Base-by-base conservation (phyloP, 768 basidiomycete genomes). In the Floccularia luteovirens region DNA sequence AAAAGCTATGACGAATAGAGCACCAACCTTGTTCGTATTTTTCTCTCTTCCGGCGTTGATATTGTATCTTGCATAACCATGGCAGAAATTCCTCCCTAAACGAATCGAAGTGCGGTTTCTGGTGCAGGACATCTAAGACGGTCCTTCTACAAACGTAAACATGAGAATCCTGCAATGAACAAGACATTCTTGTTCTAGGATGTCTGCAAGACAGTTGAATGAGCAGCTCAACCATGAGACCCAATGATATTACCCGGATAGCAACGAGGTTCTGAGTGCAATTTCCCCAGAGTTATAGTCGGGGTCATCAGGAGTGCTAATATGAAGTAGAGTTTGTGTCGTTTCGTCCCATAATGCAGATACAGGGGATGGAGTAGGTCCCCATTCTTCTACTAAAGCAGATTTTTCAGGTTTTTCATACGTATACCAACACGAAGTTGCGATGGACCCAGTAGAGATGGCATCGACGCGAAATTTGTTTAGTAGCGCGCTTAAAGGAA, bases 71-170 rank as follows among this genome's bases (percentile, higher is more conserved):
- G 62, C 90, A 86, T 41, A 96, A 55, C 89, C 91, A 96, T 0
- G 93, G 93, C 8, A 97, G 56, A 51, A 96, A 88, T 44, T 96
- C 90, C 57, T 93, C 86, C 37, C 85, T 73, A 38, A 97, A 69
- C 12, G 91, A 94, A 37, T 89, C 82, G 30, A 92, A 70, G 48
- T 79, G 72, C 3, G 62, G 63, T 50, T 87, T 88, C 44, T 77
- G 72, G 8, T 75, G 70, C 20, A 92, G 64, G 10, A 78, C 68
- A 43, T 89, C 81, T 19, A 96, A 64, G 5, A 94, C 67, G 13
- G 76, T 71, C 43, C 76, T 74, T 47, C 77, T 75, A 63, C 90
- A 91, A 24, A 94, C 79, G 51, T 94, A 96, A 23, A 94, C 85
- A 58, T 96, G 92, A 1, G 92, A 88, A 52, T 96, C 92, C 47